A percentile compares a stretch with the other conserved stretches of the same genome.
Conservation (phyloP, 2,329 filamentous ascomycete species). For the Calonectria pseudoreteaudii region DNA sequence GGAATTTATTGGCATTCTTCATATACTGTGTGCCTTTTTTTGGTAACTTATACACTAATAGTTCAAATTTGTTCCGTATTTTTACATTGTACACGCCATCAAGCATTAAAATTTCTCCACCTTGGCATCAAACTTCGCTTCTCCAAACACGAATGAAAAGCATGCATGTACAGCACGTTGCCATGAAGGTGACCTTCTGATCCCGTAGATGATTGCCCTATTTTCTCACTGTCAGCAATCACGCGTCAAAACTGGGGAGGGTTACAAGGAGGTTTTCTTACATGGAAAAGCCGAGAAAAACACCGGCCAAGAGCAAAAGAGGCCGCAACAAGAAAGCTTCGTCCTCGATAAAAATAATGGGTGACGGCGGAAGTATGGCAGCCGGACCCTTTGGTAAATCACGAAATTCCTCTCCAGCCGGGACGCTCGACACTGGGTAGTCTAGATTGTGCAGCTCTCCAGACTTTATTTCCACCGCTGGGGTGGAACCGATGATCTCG, state of each 20-base stretch:
- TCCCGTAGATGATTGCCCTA: neutral
- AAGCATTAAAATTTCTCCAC: neutral
- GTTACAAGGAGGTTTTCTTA: neutral
- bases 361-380: neutral
- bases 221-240: neutral
- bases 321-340: neutral
- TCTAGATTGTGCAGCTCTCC: neutral
- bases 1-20: neutral
- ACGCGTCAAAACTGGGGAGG: too few relatives aligned
- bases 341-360: neutral
- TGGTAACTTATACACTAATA: neutral
- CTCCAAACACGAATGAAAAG: neutral
- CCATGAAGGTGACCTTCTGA: neutral
- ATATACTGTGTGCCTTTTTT: neutral
- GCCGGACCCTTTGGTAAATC: neutral
- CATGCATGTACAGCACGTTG: neutral
- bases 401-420: neutral
- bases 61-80: neutral
- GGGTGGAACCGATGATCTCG: conserved; percentile 1
- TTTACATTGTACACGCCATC: neutral
- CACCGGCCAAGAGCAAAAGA: neutral
- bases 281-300: neutral
- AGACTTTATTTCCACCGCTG: neutral
- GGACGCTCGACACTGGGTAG: neutral
- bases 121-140: neutral